Base-by-base conservation (phyloP, 1,284 basidiomycete species). In the Cystobasidium slooffiae region DNA sequence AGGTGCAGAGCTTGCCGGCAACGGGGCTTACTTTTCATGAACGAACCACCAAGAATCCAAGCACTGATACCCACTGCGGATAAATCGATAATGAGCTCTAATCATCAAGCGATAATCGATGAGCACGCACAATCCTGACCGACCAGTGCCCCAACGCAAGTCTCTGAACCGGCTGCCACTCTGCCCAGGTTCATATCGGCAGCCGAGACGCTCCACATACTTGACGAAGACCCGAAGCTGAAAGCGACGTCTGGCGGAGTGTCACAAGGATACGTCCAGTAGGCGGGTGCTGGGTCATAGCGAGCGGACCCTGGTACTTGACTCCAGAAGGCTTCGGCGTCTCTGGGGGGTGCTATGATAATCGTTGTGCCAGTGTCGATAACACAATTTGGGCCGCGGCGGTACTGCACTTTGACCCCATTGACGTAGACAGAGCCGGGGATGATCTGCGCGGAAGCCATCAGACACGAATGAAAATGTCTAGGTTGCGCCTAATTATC, bases 311-410 rank as follows among this genome's bases (percentile, higher is more conserved):
- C 76, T 1, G 75, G 77, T 4, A 78, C 76, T 16, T 64, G 22
- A 3, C 63, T 55, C 76, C 75, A 77, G 72, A 77, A 77, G 1
- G 22, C 41, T 12, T 63, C 62, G 16, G 77, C 77, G 9, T 78
- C 76, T 6, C 39, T 52, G 14, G 70, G 20, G 37, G 77, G 72
- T 16, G 75, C 72, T 18, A 78, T 52, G 49, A 77, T 76, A 14
- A 77, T n/a, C 6, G 77, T 76, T 43, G 75, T 76, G 1, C 75
- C 77, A 1, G 75, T 74, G 47, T 77, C 77, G 52, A 76, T 76
- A 62, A 74, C 68, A 3, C 73, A 68, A 43, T 72, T 73, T 44
- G 31, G 59, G 9, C 18, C 43, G 2, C 41, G 14, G 8, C 41
- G 16, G n/a, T 22, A 46, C 59, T 10, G 16, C 16, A 62, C 59